These are phyloP conservation scores for Entrophospora sp. DNA, from an alignment of 192 early-diverging fungal species.

Conservation along the genomic window DNA sequence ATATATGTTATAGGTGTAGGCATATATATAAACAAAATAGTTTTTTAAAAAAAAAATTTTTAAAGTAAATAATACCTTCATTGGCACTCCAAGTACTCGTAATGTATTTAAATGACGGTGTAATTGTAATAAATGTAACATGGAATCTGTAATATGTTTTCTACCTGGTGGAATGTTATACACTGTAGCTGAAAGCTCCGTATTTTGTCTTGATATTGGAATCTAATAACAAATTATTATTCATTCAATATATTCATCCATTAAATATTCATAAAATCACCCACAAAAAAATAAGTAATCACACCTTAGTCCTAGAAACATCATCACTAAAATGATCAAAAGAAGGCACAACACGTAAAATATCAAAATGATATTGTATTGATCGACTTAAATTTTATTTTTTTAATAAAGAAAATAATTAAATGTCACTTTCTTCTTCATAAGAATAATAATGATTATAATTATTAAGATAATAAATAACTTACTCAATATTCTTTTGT, in stretches of 20 bases:
- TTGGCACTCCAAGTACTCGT: slow-evolving; percentile 17
- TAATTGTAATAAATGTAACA: slow-evolving; percentile 19
- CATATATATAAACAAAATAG: background rate
- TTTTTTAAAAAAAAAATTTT: background rate
- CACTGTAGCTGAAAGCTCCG: slow-evolving; percentile 6
- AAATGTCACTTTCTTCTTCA: background rate
- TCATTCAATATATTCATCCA: no score
- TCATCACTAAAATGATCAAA: background rate
- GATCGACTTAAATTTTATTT: background rate
- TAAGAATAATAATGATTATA: background rate
- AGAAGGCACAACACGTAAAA: slow-evolving; percentile 15
- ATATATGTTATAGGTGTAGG: background rate
- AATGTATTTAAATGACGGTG: slow-evolving; percentile 13
- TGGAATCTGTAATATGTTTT: background rate
- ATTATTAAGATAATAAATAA: background rate
- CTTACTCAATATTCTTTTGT: background rate
- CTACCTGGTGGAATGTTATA: slow-evolving; percentile 17
- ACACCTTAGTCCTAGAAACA: slow-evolving; percentile 2
- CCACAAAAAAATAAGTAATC: background rate
- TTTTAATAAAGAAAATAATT: background rate
- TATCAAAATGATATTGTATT: slow-evolving; percentile 19
- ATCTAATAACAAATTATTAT: background rate
- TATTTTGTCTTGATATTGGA: background rate
- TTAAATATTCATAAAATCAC: background rate
- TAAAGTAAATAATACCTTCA: slow-evolving; percentile 17